Evolutionary conservation across 1,139 yeast genomes (phyloP), one percentile per base, ranked within the genome.

Genomic region (Taphrina deformans): DNA sequence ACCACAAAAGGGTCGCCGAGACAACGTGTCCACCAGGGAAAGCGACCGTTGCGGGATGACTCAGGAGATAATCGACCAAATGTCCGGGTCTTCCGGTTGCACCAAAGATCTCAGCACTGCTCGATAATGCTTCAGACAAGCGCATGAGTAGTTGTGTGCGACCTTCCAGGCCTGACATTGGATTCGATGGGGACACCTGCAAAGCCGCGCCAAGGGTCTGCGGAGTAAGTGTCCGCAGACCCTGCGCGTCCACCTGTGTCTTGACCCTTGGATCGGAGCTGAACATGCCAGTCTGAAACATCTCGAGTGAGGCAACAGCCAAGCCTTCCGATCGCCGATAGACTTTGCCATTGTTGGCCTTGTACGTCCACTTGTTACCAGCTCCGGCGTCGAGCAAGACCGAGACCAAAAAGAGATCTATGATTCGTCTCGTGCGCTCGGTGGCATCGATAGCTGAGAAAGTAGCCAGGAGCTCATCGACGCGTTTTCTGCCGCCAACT

Each of bases 311-410:
- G 0, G 85, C 87, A 50, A 84, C 80, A 2, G 87, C 87, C 63
- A 83, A 75, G 2, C 88, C 88, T 73, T 84, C 88, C 21, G 85
- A 81, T 71, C 87, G 78, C 33, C 73, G 73, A 65, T 73, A 73
- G 29, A 73, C 71, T 3, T 72, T 74, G 26, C 73, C 72, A 7
- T 72, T 73, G 0, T 68, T 72, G 14, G 74, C 75, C 3, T 67
- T 70, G 70, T 76, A 84, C 53, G 72, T 73, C 87, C 87, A 84
- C 10, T 69, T 70, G 66, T 82, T 80, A 16, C 87, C 87, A 0
- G 87, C 87, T 29, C 87, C 87, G 2, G 87, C 87, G 72, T 84
- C 88, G 33, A 84, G 75, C 56, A 84, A 73, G 3, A 84, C 88
- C 61, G 86, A 82, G 40, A 84, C 80, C 1, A 84, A 79, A 70